These are phyloP conservation scores for Pezicula radicicola DNA, from an alignment of 2,329 filamentous ascomycete genomes.

Conservation along the genomic window DNA sequence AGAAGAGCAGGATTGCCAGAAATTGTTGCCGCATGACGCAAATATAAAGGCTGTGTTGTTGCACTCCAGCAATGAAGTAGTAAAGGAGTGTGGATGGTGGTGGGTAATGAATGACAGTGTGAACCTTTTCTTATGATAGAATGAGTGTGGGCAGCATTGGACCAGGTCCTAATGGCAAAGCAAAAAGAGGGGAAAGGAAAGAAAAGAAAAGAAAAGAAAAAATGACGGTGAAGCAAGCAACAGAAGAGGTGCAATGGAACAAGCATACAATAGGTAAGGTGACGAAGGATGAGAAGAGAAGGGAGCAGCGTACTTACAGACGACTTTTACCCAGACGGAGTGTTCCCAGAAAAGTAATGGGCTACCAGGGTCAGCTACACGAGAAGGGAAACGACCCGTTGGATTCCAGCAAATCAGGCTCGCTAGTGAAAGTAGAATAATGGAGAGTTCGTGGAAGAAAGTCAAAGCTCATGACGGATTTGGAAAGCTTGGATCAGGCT, in stretches of 20 bases:
- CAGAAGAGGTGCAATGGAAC: background rate
- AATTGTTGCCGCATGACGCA: constrained; percentile 14
- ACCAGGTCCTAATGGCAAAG: background rate
- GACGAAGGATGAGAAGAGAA: background rate
- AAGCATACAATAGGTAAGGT: background rate
- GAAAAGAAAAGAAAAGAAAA: background rate
- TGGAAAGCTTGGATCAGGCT: background rate
- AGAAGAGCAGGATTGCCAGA: constrained; percentile 17
- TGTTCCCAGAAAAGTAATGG: background rate
- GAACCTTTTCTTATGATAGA: background rate
- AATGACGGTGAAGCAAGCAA: background rate
- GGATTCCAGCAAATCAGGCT: background rate
- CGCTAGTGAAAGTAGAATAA: background rate
- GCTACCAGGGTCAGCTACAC: background rate
- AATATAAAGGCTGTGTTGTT: constrained; percentile 9
- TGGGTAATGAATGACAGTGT: background rate
- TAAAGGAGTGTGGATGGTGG: background rate
- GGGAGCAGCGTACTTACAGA: too few species aligned
- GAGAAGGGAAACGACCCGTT: background rate
- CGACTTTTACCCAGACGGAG: background rate
- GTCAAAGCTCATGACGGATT: background rate
- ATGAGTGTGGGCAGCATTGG: background rate
- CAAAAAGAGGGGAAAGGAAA: background rate
- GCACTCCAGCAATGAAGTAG: background rate
- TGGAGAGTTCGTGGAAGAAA: background rate